Percentiles rank a stretch among this genome's conserved stretches.
Conservation (phyloP, 148 eudicot genomes). For the Fallopia convolvulus region DNA sequence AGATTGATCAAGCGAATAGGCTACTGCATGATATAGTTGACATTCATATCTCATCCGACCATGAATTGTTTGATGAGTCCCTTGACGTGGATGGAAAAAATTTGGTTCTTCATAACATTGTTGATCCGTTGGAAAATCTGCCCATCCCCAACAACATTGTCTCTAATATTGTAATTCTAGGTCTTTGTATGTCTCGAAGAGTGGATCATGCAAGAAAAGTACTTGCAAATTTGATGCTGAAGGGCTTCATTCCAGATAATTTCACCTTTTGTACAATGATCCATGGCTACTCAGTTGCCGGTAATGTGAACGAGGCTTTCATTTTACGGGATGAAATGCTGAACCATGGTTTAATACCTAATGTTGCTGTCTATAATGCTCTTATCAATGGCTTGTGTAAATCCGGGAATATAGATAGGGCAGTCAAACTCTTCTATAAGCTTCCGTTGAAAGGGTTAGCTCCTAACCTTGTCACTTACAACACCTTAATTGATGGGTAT, state of each 20-base stretch:
- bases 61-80: slow-evolving; percentile 20
- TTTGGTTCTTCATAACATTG: slow-evolving; percentile 12
- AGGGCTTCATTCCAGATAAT: slow-evolving; percentile 54
- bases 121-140: slow-evolving; percentile 24
- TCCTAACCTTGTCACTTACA: slow-evolving; percentile 55
- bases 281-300: slow-evolving; percentile 37
- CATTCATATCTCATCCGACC: slow-evolving; percentile 19
- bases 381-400: slow-evolving; percentile 60
- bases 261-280: slow-evolving; percentile 48
- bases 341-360: slow-evolving; percentile 45
- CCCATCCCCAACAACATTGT: slow-evolving; percentile 36
- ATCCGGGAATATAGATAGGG: slow-evolving; percentile 50
- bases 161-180: slow-evolving; percentile 46
- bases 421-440: slow-evolving; percentile 47
- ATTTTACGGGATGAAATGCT: slow-evolving; percentile 62
- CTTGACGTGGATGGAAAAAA: slow-evolving; percentile 15
- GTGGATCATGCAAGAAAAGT: slow-evolving; percentile 40
- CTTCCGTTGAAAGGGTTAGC: slow-evolving; percentile 35
- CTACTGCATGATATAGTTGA: slow-evolving; percentile 43
- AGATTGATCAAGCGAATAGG: slow-evolving; percentile 41
- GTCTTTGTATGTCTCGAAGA: slow-evolving; percentile 54
- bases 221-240: slow-evolving; percentile 28
- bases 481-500: slow-evolving; percentile 44
- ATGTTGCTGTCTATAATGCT: slow-evolving; percentile 50
- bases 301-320: slow-evolving; percentile 52